Conservation (phyloP, 257 asterid genomes). For the Ajuga chamaepitys region DNA sequence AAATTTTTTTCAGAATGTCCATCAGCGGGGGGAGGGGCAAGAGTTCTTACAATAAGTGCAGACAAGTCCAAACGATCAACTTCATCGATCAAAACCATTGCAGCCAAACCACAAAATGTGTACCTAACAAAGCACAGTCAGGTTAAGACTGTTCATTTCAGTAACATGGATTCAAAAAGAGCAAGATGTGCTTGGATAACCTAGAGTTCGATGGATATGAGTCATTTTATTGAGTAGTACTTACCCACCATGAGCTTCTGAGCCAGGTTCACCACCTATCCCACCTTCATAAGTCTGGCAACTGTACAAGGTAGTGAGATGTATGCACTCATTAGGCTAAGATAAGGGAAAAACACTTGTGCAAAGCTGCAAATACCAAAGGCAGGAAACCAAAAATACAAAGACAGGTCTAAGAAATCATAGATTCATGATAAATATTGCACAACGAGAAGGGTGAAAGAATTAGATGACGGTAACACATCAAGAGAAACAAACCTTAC, state of each 20-base stretch:
- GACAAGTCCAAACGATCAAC: conserved; percentile 77
- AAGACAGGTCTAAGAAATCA: not conserved
- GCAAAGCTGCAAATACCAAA: conserved; percentile 4
- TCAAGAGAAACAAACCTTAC: conserved; percentile 38
- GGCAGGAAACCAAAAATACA: not conserved
- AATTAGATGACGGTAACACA: not conserved
- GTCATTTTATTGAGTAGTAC: conserved; percentile 19
- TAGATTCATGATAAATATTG: not conserved
- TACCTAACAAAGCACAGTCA: conserved; percentile 45
- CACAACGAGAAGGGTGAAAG: not conserved
- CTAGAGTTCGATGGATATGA: conserved; percentile 6
- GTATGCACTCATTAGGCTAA: not conserved
- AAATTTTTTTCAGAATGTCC: not conserved
- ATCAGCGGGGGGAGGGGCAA: not conserved
- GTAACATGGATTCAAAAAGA: conserved; percentile 1
- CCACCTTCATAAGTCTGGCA: conserved; percentile 99
- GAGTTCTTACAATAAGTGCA: conserved; percentile 56
- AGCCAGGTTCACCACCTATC: conserved; percentile 88
- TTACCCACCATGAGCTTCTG: conserved; percentile 99
- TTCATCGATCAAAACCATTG: conserved; percentile 86
- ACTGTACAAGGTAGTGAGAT: conserved; percentile 33
- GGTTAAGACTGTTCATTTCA: conserved; percentile 1
- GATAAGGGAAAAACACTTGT: not conserved
- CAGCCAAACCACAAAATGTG: conserved; percentile 93
- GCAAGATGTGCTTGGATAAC: not conserved